Base-by-base conservation (phyloP, 2,329 filamentous ascomycete genomes). In the Metarhizium sp. region DNA sequence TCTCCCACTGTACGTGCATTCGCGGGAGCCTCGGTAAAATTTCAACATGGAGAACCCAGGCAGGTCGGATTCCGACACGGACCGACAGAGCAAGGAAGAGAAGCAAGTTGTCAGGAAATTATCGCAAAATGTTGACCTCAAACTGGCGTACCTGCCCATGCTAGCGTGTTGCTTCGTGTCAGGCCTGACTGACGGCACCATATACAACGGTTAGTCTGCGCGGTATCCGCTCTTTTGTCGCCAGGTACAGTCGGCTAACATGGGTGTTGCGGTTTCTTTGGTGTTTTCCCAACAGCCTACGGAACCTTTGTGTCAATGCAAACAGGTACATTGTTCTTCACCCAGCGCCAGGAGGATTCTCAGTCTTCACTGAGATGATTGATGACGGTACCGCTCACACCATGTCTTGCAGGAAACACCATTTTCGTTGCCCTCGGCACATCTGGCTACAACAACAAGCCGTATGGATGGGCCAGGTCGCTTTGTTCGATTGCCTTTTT, bases 391-490 rank as follows among this genome's bases (percentile, higher is more conserved):
- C 32, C 14, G 14, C 38, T 46, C 50, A 51, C 40, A 11, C 8
- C 32, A 34, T 34, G 20, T 25, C n/a, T 47, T 34, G 5, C 45
- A 69, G 81, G 81, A 43, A 85, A 85, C 67, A 85, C 82, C 10
- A 78, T 85, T 61, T 84, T 85, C 68, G 73, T 85, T 43, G 81
- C 78, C 18, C 77, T 85, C 25, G 81, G 80, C 55, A 77, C 79
- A 13, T 67, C 69, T 34, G 78, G 81, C 50, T 80, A 78, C 3
- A 64, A 71, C 20, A 71, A 70, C 56, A 70, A 79, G 56, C 78
- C 78, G 3, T 72, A 72, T 54, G 79, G 76, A 54, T 82, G 76
- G 78, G 68, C 78, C 38, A 61, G 64, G 18, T 63, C 78, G 2
- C 70, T 79, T 20, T 69, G 75, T 58, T 83, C 81, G 53, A 78